phyloP scores from a whole-genome alignment of 139 green algal species.

The Ulvella scutata region DNA sequence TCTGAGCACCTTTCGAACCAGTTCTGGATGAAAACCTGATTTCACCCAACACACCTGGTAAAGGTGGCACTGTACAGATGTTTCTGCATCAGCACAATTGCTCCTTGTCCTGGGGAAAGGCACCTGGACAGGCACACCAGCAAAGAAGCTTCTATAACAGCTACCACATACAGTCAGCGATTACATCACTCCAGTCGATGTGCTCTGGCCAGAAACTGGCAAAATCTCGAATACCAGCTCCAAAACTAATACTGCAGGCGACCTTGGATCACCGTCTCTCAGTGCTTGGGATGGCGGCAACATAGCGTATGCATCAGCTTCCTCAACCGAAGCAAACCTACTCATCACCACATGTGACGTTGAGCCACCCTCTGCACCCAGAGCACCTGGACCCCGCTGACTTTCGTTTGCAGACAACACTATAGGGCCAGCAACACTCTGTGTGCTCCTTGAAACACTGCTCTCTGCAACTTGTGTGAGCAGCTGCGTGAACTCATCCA shows the following conservation, averaged over 20 bases:
- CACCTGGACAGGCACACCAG: too few relatives aligned
- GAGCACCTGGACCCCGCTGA: not conserved
- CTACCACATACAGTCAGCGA: too few relatives aligned
- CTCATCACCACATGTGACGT: not conserved
- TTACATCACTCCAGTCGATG: too few relatives aligned
- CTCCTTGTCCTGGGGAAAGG: too few relatives aligned
- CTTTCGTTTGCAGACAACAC: not conserved
- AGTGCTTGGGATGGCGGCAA: not conserved
- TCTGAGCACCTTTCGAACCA: too few relatives aligned
- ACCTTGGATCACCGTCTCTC: not conserved
- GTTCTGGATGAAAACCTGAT: too few relatives aligned
- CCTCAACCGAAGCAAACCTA: not conserved
- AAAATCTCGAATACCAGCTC: not conserved
- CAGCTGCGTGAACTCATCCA: not conserved
- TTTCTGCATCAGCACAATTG: too few relatives aligned
- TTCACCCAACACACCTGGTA: too few relatives aligned
- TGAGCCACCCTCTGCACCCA: not conserved
- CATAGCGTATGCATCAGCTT: not conserved
- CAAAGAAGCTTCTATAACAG: too few relatives aligned
- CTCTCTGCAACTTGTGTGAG: not conserved
- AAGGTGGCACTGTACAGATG: too few relatives aligned
- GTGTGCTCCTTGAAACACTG: not conserved
- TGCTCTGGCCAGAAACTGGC: too few relatives aligned
- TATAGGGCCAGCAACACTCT: not conserved
- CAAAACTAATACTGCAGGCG: not conserved